These are phyloP conservation scores for Grigorovia transvaalensis DNA, from an alignment of 805 yeast species.

Conservation along the genomic window DNA sequence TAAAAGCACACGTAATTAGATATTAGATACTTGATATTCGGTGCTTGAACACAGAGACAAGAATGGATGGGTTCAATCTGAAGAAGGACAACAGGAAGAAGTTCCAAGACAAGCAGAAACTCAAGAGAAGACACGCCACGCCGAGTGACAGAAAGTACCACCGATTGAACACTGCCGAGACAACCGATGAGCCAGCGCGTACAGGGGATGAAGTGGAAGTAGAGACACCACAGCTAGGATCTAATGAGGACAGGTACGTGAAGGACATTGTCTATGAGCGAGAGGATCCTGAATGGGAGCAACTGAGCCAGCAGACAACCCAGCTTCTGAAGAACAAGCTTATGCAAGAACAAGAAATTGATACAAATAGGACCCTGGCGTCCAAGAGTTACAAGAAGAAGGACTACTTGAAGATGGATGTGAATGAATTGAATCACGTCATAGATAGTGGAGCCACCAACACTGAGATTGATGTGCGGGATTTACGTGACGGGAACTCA, in stretches of 20 bases:
- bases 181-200: slow-evolving; percentile 8
- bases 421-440: neutral
- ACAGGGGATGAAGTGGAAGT: slow-evolving; percentile 14
- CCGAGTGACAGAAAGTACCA: slow-evolving; percentile 30
- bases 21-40: too few relatives aligned
- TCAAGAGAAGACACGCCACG: slow-evolving; percentile 31
- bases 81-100: slow-evolving; percentile 34
- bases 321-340: neutral
- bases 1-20: too few relatives aligned
- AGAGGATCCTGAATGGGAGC: neutral
- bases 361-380: neutral
- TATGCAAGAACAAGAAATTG: neutral
- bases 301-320: neutral
- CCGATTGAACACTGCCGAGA: slow-evolving; percentile 14
- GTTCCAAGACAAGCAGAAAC: slow-evolving; percentile 32
- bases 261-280: slow-evolving; percentile 6
- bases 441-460: neutral
- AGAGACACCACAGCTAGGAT: slow-evolving; percentile 17
- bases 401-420: neutral
- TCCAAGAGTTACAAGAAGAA: neutral
- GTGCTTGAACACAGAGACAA: too few relatives aligned
- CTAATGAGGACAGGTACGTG: slow-evolving; percentile 5
- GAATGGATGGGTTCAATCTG: slow-evolving; percentile 22
- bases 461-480: too few relatives aligned
- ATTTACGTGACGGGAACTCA: too few relatives aligned